Conservation (phyloP, 257 asterid genomes). For the Haberlea rhodopensis region DNA sequence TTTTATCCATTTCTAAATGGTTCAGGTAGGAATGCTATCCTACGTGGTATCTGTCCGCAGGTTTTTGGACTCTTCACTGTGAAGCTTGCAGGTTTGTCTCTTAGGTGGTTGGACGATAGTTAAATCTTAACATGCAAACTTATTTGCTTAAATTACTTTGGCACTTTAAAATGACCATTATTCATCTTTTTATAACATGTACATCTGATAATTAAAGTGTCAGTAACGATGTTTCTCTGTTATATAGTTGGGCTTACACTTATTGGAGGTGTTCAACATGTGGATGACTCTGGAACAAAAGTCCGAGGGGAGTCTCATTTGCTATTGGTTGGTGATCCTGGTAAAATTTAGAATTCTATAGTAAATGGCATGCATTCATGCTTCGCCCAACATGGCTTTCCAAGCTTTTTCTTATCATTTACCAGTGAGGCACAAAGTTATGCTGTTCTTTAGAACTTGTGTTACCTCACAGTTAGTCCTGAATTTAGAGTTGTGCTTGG, state of each 20-base stretch:
- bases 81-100: slow-evolving; percentile 80
- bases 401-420: slow-evolving; percentile 8
- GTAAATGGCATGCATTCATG: slow-evolving; percentile 9
- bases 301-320: slow-evolving; percentile 97
- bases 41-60: slow-evolving; percentile 90
- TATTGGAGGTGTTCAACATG: slow-evolving; percentile 95
- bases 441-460: not conserved
- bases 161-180: slow-evolving; percentile 2
- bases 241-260: slow-evolving; percentile 77
- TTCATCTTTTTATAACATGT: not conserved
- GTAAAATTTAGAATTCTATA: slow-evolving; percentile 38
- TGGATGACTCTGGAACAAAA: slow-evolving; percentile 95
- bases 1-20: slow-evolving; percentile 17
- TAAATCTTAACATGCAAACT: slow-evolving; percentile 3
- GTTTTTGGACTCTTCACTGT: slow-evolving; percentile 96
- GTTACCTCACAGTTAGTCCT: slow-evolving; percentile 3
- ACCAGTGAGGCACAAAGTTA: slow-evolving; percentile 2
- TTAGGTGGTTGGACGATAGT: slow-evolving; percentile 18
- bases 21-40: slow-evolving; percentile 91
- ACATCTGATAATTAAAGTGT: slow-evolving; percentile 5
- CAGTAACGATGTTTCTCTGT: slow-evolving; percentile 29
- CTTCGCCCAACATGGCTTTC: slow-evolving; percentile 19
- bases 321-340: slow-evolving; percentile 99
- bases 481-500: not conserved
- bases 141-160: slow-evolving; percentile 14